Evolutionary conservation across 139 green algal genomes (phyloP), one percentile per base, ranked within the genome.

Genomic region (Chlamydomonas eustigma): DNA sequence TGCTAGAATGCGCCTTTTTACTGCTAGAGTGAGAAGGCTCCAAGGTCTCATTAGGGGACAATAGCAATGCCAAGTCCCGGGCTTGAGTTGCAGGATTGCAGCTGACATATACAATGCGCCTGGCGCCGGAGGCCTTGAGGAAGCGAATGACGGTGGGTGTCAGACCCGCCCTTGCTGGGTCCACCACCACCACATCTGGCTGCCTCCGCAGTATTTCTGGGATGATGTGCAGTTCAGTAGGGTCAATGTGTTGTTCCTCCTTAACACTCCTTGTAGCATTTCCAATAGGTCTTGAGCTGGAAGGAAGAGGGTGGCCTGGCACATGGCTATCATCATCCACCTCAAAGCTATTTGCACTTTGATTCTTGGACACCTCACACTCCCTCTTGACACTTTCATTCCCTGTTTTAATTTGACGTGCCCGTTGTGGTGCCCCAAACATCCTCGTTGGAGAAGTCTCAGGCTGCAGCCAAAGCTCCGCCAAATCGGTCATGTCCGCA

Each of bases 41-140:
- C n/a, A n/a, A n/a, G n/a, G n/a, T n/a, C n/a, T n/a, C n/a, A n/a
- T n/a, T n/a, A n/a, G n/a, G 24, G 33, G 18, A 33, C 34, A 73
- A 84, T 44, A 94, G 84, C n/a, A 64, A 5, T 31, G 39, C 51
- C n/a, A 93, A 44, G 76, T 94, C 90, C 4, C 88, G 51, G 2
- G 88, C 88, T 67, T 90, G 87, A 6, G 88, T 95, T 1, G 85
- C 80, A 4, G 86, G 81, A 74, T 93, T 92, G 85, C 94, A 98
- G 68, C 81, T 91, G 2, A 98, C 94, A 83, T 98, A 98, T 22
- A 98, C 85, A 5, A 98, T 76, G 1, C 86, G 65, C 65, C 33
- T 4, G 22, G 28, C 24, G 12, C 44, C 44, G 44, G 12, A 58
- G 6, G 8, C 58, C 6, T 70, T 28, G 8, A 70, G 58, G 58